phyloP scores from a whole-genome alignment of 257 asterid species.

The Salvia miltiorrhiza region DNA sequence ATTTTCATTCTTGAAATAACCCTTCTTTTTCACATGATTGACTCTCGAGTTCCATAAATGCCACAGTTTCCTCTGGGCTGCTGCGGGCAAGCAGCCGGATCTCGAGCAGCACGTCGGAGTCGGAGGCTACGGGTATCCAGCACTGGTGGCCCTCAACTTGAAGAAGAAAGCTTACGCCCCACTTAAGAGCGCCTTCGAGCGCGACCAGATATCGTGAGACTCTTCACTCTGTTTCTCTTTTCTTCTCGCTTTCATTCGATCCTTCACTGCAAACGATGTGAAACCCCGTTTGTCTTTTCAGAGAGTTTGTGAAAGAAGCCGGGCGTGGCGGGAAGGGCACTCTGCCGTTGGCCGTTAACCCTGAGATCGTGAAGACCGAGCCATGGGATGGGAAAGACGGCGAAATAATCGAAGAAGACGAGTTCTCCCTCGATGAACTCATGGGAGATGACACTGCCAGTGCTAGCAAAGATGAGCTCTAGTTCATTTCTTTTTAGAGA shows the following conservation, averaged over 20 bases:
- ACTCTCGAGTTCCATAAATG: constrained; percentile 7
- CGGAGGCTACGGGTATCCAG: constrained; percentile 98
- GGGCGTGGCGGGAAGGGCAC: constrained; percentile 88
- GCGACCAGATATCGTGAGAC: constrained; percentile 65
- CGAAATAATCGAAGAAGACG: constrained; percentile 82
- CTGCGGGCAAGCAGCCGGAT: constrained; percentile 86
- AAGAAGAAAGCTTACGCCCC: constrained; percentile 87
- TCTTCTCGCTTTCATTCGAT: background rate
- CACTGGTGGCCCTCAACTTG: constrained; percentile 77
- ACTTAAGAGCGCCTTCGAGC: constrained; percentile 78
- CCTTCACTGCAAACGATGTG: background rate
- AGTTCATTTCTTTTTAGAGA: constrained; percentile 18
- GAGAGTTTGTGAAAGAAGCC: constrained; percentile 82
- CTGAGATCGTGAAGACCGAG: constrained; percentile 57
- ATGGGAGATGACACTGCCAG: constrained; percentile 62
- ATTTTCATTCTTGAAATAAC: background rate
- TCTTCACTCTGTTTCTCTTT: background rate
- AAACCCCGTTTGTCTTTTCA: constrained; percentile 25
- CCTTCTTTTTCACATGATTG: background rate
- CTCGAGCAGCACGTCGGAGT: constrained; percentile 86
- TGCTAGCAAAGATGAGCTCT: constrained; percentile 54
- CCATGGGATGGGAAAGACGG: constrained; percentile 98
- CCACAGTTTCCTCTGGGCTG: constrained; percentile 88
- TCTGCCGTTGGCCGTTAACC: constrained; percentile 52
- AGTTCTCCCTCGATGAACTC: constrained; percentile 90